phyloP scores from a whole-genome alignment of 169 alveolate species.

The Plasmodium vinckei region DNA sequence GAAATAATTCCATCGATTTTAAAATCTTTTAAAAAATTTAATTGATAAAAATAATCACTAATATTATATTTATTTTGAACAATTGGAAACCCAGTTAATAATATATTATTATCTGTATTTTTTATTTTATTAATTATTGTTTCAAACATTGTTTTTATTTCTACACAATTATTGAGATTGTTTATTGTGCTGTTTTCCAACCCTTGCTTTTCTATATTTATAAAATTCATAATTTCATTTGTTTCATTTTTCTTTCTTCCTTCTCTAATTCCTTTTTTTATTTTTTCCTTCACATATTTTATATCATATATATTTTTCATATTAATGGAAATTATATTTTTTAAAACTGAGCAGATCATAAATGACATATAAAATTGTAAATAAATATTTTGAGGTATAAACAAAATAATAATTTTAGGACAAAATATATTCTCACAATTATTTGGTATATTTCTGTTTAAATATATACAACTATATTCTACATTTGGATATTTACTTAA shows the following conservation, averaged over 20 bases:
- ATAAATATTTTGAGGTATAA: constrained; percentile 51
- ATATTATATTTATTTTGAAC: constrained; percentile 17
- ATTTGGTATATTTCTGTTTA: constrained; percentile 41
- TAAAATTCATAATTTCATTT: not conserved
- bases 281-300: constrained; percentile 28
- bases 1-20: constrained; percentile 45
- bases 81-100: constrained; percentile 68
- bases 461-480: constrained; percentile 26
- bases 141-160: constrained; percentile 4
- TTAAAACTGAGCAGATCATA: constrained; percentile 36
- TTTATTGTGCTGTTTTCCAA: too few species aligned
- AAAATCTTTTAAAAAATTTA: constrained; percentile 29
- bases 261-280: constrained; percentile 3
- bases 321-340: constrained; percentile 29
- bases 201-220: too few species aligned
- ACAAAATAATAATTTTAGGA: constrained; percentile 52
- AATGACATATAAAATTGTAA: constrained; percentile 56
- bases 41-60: constrained; percentile 60
- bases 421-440: constrained; percentile 16
- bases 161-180: not conserved
- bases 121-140: constrained; percentile 35
- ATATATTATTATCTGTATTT: constrained; percentile 24
- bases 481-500: constrained; percentile 25
- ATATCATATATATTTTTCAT: constrained; percentile 21
- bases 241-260: not conserved